Percentiles rank a stretch among this genome's conserved stretches.
These are phyloP conservation scores for Cyanidium caldarium DNA, from an alignment of 23 red algal species.

Conservation along the genomic window DNA sequence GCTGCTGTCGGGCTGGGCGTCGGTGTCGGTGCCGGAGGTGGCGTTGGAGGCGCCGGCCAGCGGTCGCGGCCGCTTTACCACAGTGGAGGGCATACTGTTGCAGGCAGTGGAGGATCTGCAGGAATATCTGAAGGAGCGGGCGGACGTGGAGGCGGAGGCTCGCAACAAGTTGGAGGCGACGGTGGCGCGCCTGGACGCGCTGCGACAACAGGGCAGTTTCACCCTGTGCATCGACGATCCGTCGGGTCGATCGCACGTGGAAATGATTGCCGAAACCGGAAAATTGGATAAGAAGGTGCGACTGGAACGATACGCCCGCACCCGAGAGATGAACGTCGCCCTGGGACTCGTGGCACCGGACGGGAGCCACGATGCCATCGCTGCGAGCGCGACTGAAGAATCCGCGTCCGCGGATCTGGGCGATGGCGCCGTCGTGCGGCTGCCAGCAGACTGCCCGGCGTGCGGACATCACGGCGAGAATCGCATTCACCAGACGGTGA, in stretches of 20 bases:
- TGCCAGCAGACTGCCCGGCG: conserved; percentile 10
- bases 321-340: conserved; percentile 6
- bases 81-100: conserved; percentile 22
- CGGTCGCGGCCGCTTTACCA: conserved; percentile 20
- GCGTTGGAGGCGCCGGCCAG: conserved; percentile 13
- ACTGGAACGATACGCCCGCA: not conserved
- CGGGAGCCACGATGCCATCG: not conserved
- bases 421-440: not conserved
- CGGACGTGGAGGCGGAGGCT: not conserved
- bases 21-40: conserved; percentile 13
- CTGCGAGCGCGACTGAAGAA: not conserved
- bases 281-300: not conserved
- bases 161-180: not conserved
- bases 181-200: not conserved
- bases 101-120: conserved; percentile 10
- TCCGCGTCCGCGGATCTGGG: not conserved
- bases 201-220: not conserved
- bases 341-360: not conserved
- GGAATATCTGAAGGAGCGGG: not conserved
- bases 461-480: conserved; percentile 29
- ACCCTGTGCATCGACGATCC: conserved; percentile 12
- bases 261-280: not conserved
- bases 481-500: conserved; percentile 19
- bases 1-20: conserved; percentile 26
- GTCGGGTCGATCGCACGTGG: conserved; percentile 8